A percentile compares a stretch with the other conserved stretches of the same genome.
These are phyloP conservation scores for Hymenoscyphus albidus DNA, from an alignment of 2,329 filamentous ascomycete species.

Conservation along the genomic window DNA sequence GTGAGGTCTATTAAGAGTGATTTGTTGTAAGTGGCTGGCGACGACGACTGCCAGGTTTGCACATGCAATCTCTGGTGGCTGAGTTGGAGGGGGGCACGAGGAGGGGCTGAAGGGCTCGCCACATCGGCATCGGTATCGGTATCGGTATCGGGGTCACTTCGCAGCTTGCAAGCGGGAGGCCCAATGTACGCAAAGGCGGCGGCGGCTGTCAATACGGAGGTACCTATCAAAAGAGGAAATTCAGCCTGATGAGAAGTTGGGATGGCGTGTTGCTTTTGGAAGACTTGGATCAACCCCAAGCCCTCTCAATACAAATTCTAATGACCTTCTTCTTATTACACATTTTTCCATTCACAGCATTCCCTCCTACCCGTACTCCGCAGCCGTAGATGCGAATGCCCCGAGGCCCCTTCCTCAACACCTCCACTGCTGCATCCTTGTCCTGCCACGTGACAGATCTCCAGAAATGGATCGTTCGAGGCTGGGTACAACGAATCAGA, in stretches of 20 bases:
- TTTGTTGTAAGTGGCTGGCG: neutral
- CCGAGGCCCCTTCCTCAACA: neutral
- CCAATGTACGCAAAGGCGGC: neutral
- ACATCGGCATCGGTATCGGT: neutral
- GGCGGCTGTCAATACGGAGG: neutral
- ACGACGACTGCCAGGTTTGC: neutral
- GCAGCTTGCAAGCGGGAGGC: neutral
- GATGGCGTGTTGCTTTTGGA: neutral
- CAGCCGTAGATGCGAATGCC: neutral
- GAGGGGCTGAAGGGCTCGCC: neutral
- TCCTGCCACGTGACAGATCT: neutral
- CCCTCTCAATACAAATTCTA: neutral
- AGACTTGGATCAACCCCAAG: neutral
- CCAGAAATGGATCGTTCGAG: neutral
- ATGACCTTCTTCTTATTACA: too few relatives aligned
- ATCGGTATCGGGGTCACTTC: neutral
- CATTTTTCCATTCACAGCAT: neutral
- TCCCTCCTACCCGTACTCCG: neutral
- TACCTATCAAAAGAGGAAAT: neutral
- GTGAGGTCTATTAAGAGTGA: neutral
- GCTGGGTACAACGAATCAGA: neutral
- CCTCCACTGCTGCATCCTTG: neutral
- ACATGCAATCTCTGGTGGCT: neutral
- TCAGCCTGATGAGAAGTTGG: neutral
- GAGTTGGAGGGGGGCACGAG: too few relatives aligned